Percentiles rank a stretch among this genome's conserved stretches.
Evolutionary conservation across 164 flowering plant species (phyloP).

Genomic region (Nelumbo lutea): DNA sequence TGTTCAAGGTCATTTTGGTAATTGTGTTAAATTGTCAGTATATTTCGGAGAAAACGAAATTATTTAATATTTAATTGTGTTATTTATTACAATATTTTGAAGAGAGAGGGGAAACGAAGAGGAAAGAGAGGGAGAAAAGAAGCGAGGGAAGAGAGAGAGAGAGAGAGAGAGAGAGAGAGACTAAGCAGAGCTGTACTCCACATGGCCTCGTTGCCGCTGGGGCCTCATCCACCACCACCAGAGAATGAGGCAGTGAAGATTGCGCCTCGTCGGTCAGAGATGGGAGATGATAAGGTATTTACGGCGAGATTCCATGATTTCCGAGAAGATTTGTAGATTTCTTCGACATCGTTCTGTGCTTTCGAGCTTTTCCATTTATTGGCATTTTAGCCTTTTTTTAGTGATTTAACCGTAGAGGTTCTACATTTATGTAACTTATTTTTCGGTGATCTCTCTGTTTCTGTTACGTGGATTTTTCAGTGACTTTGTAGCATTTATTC

Average conservation of each 20-base stretch:
- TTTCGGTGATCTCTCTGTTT: background rate
- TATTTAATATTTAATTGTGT: background rate
- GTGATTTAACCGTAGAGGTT: background rate
- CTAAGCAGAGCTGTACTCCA: slow-evolving; percentile 13
- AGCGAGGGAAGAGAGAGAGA: background rate
- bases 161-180: background rate
- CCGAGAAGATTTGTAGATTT: background rate
- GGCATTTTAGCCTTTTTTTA: background rate
- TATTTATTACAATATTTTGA: background rate
- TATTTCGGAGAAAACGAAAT: background rate
- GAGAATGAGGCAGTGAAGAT: slow-evolving; percentile 20
- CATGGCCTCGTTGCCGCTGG: slow-evolving; percentile 34
- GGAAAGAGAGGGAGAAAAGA: background rate
- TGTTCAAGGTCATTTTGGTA: slow-evolving; percentile 9
- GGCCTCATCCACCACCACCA: slow-evolving; percentile 16
- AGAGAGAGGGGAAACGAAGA: background rate
- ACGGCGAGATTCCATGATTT: background rate
- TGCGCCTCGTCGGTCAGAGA: slow-evolving; percentile 18
- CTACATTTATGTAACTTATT: background rate
- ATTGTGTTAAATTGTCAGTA: background rate
- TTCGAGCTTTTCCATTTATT: background rate
- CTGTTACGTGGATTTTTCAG: background rate
- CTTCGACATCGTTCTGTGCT: background rate
- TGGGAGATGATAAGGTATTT: slow-evolving; percentile 30
- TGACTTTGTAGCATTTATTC: background rate